phyloP scores from a whole-genome alignment of 2,329 filamentous ascomycete species.

The Nemania bipapillata region DNA sequence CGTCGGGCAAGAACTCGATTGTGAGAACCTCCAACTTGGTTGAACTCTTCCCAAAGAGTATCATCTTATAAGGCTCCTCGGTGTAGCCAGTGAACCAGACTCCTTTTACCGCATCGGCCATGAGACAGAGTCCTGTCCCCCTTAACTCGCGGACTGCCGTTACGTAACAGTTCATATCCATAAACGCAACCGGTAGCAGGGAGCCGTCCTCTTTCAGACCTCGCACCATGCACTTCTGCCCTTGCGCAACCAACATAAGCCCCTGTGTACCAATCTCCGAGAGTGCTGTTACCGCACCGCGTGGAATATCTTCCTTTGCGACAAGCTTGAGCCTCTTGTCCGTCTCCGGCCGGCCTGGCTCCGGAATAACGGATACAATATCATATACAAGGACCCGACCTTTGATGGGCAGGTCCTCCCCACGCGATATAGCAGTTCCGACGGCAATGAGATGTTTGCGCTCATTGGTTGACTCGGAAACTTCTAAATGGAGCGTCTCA shows the following conservation, averaged over 20 bases:
- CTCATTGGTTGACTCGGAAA: slow-evolving; percentile 91
- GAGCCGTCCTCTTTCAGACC: slow-evolving; percentile 95
- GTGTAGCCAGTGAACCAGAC: slow-evolving; percentile 97
- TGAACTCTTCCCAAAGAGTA: slow-evolving; percentile 87
- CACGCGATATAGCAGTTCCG: slow-evolving; percentile 85
- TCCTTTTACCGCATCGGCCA: slow-evolving; percentile 91
- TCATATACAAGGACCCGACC: slow-evolving; percentile 92
- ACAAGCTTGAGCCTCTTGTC: slow-evolving; percentile 86
- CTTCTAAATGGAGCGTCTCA: slow-evolving; percentile 83
- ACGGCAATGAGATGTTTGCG: slow-evolving; percentile 83
- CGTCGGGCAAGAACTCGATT: slow-evolving; percentile 89
- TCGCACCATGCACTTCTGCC: slow-evolving; percentile 96
- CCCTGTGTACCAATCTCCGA: slow-evolving; percentile 87
- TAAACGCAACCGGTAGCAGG: slow-evolving; percentile 91
- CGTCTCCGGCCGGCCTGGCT: slow-evolving; percentile 85
- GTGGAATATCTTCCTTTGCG: slow-evolving; percentile 88
- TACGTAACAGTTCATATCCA: slow-evolving; percentile 97
- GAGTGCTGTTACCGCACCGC: slow-evolving; percentile 88
- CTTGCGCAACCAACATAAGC: slow-evolving; percentile 88
- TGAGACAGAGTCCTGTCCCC: slow-evolving; percentile 83
- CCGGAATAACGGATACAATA: slow-evolving; percentile 88
- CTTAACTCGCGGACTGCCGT: slow-evolving; percentile 84
- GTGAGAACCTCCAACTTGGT: slow-evolving; percentile 80
- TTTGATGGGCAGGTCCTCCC: slow-evolving; percentile 87
- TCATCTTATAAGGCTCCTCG: slow-evolving; percentile 96